Percentiles rank a stretch among this genome's conserved stretches.
Evolutionary conservation across 2,329 filamentous ascomycete genomes (phyloP).

Genomic region (Periconia digitata): DNA sequence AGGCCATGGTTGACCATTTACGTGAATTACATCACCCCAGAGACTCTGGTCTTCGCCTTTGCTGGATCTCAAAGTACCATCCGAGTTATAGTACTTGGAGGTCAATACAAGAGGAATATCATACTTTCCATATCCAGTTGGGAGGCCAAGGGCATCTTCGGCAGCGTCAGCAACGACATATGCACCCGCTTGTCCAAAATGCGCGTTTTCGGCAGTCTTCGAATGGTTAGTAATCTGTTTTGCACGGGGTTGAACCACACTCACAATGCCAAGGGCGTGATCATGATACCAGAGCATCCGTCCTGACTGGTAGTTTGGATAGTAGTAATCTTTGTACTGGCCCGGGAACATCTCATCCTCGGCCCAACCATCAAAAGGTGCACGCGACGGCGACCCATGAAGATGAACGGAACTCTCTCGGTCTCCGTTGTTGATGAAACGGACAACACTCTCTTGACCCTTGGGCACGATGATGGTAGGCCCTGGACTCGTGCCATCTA

Average conservation of each 20-base stretch:
- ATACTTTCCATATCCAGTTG: constrained; percentile 48
- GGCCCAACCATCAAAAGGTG: constrained; percentile 58
- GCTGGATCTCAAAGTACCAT: constrained; percentile 51
- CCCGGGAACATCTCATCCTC: constrained; percentile 53
- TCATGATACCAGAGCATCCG: constrained; percentile 60
- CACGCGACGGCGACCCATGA: constrained; percentile 52
- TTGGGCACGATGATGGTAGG: constrained; percentile 54
- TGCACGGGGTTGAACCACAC: constrained; percentile 14
- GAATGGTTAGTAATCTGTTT: constrained; percentile 33
- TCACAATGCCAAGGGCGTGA: constrained; percentile 5
- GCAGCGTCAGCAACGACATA: constrained; percentile 57
- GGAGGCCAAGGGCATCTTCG: constrained; percentile 55
- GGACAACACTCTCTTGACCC: constrained; percentile 55
- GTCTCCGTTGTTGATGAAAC: constrained; percentile 54
- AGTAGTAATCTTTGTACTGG: constrained; percentile 63
- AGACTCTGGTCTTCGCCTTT: constrained; percentile 49
- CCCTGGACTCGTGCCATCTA: constrained; percentile 14
- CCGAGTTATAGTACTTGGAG: constrained; percentile 56
- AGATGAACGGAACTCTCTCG: constrained; percentile 54
- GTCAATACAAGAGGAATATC: constrained; percentile 57
- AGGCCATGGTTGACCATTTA: constrained; percentile 62
- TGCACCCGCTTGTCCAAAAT: constrained; percentile 59
- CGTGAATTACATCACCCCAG: constrained; percentile 60
- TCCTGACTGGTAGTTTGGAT: constrained; percentile 57
- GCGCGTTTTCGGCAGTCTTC: constrained; percentile 55